phyloP scores from a whole-genome alignment of 2,329 filamentous ascomycete species.

The Rhynchosporium secalis region DNA sequence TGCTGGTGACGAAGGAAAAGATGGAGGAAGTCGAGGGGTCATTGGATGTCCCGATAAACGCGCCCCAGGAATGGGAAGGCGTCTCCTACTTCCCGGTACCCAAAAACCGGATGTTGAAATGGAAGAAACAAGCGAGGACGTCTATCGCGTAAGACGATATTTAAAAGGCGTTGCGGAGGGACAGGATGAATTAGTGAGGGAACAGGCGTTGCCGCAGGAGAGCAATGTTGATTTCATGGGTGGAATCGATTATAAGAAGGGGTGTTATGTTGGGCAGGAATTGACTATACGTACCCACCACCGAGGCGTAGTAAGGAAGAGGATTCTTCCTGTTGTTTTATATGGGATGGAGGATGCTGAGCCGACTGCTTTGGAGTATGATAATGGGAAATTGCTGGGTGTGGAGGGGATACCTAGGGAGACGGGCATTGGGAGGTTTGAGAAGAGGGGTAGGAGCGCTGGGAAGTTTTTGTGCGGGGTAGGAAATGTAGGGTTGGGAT shows the following conservation, averaged over 20 bases:
- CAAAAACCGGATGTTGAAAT: conserved; percentile 39
- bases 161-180: conserved; percentile 83
- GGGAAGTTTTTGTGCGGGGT: conserved; percentile 79
- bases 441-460: conserved; percentile 65
- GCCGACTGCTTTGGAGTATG: conserved; percentile 50
- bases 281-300: conserved; percentile 94
- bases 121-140: conserved; percentile 51
- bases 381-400: conserved; percentile 39
- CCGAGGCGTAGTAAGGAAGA: conserved; percentile 88
- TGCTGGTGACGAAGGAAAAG: not conserved
- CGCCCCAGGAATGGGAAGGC: conserved; percentile 56
- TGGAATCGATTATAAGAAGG: conserved; percentile 90
- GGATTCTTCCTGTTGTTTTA: conserved; percentile 77
- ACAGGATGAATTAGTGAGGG: conserved; percentile 70
- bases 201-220: conserved; percentile 79
- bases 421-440: conserved; percentile 52
- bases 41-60: conserved; percentile 49
- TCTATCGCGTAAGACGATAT: conserved; percentile 77
- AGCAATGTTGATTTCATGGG: conserved; percentile 84
- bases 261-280: conserved; percentile 96
- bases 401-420: conserved; percentile 39
- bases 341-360: conserved; percentile 53
- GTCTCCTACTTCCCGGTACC: conserved; percentile 46
- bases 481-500: conserved; percentile 82
- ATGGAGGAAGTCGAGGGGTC: conserved; percentile 24